Base-by-base conservation (phyloP, 2,329 filamentous ascomycete species). In the Mycosphaerella sp. region DNA sequence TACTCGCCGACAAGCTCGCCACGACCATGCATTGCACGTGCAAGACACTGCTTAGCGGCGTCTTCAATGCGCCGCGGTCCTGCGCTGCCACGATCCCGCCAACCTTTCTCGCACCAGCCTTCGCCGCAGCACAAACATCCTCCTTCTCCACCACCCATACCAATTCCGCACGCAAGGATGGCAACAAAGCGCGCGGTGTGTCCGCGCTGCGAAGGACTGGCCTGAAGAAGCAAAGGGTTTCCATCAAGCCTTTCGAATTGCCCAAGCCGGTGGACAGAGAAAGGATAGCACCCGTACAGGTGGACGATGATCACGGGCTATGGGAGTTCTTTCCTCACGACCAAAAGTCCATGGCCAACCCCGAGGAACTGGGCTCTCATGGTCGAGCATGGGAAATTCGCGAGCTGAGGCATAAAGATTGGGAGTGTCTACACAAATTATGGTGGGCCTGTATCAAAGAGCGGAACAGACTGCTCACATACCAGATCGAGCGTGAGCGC, bases 391-490 rank as follows among this genome's bases (percentile, higher is more conserved):
- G 93, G 93, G 83, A 80, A 9, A 83, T 87, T 6, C 82, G 89
- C 73, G 93, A 98, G 75, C 77, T 98, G 66, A 81, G 91, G 59
- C 78, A 81, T 59, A 96, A 96, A 75, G 89, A 86, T 59, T 98
- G 90, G 88, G 89, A 95, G 58, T 91, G 97, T 70, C 74, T 98
- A 64, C 91, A 97, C 72, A 77, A 79, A 58, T 78, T 98, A 67
- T 98, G 92, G 90, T 98, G 91, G 89, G 81, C 90, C 52, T 97
- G 93, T 70, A 80, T 86, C 56, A 90, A 88, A 74, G 93, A 98
- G 75, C 79, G 87, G 65, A 98, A 98, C 73, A 82, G 88, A 62
- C 82, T 97, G 63, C 79, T 83, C n/a, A 97, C 95, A 31, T 84
- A 86, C 62, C 78, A 78, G 50, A 72, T 78, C 54, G 89, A 95